Evolutionary conservation across 1,284 basidiomycete species (phyloP).

Genomic region (Trametes polyzona): DNA sequence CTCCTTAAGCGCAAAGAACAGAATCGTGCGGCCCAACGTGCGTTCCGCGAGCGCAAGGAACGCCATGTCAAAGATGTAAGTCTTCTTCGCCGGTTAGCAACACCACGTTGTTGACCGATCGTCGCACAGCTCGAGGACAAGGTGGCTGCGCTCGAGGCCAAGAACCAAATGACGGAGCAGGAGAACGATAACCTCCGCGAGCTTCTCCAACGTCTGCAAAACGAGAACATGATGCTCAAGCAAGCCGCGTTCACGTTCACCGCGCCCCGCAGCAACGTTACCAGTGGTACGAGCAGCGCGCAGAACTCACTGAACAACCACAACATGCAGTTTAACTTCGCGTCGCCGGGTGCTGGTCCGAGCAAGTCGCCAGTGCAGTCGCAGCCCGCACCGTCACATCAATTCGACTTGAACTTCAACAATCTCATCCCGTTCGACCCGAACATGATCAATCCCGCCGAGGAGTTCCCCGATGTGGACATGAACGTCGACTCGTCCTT

Average conservation of each 20-base stretch:
- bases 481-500: conserved; percentile 69
- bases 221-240: conserved; percentile 77
- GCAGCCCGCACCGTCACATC: conserved; percentile 25
- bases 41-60: conserved; percentile 86
- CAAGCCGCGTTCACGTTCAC: conserved; percentile 76
- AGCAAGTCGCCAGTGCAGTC: conserved; percentile 31
- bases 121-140: conserved; percentile 75
- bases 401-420: conserved; percentile 60
- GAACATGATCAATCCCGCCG: conserved; percentile 58
- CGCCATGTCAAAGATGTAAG: conserved; percentile 87
- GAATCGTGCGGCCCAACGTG: conserved; percentile 84
- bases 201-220: conserved; percentile 74
- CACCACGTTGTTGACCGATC: conserved; percentile 7
- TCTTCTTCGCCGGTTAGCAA: conserved; percentile 21
- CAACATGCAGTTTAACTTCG: conserved; percentile 31
- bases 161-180: conserved; percentile 63
- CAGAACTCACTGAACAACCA: conserved; percentile 25
- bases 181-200: conserved; percentile 84
- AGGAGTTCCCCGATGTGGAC: conserved; percentile 53
- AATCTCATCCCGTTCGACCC: conserved; percentile 71
- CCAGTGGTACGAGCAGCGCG: conserved; percentile 14
- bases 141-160: conserved; percentile 76
- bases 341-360: conserved; percentile 34
- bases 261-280: conserved; percentile 51
- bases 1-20: conserved; percentile 85